These are phyloP conservation scores for Moniliella sp. DNA, from an alignment of 1,284 basidiomycete species.

Conservation along the genomic window DNA sequence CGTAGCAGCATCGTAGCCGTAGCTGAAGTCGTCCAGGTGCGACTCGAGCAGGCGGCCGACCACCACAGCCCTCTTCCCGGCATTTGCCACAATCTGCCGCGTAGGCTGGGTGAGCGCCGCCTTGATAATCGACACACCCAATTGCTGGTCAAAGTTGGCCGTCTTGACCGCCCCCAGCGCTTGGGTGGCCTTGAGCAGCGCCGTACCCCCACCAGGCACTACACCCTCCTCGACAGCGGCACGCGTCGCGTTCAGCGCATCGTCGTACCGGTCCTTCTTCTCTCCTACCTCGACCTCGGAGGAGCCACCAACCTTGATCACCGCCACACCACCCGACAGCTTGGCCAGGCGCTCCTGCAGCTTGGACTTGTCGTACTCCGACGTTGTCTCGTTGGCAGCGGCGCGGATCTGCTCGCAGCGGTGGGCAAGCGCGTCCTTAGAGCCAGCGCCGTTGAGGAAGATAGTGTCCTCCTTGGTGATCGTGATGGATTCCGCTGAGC, in stretches of 20 bases:
- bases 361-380: conserved; percentile 83
- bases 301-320: conserved; percentile 87
- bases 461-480: conserved; percentile 98
- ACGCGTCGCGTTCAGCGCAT: conserved; percentile 85
- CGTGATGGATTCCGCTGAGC: conserved; percentile 70
- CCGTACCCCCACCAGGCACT: conserved; percentile 69
- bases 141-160: conserved; percentile 88
- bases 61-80: conserved; percentile 77
- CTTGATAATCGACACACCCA: conserved; percentile 79
- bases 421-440: conserved; percentile 21
- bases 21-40: conserved; percentile 22
- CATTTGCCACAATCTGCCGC: conserved; percentile 76
- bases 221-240: conserved; percentile 96
- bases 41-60: conserved; percentile 45
- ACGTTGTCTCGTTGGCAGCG: conserved; percentile 65
- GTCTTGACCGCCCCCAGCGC: conserved; percentile 57
- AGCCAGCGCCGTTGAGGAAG: conserved; percentile 61
- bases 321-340: conserved; percentile 80
- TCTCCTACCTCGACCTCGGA: conserved; percentile 91
- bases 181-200: conserved; percentile 67
- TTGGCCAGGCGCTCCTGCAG: conserved; percentile 92
- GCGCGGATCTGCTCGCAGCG: conserved; percentile 76
- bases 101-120: conserved; percentile 57
- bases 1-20: conserved; percentile 70
- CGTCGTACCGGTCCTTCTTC: conserved; percentile 98